phyloP scores from a whole-genome alignment of 257 asterid genomes.

The Jasminum sambac region DNA sequence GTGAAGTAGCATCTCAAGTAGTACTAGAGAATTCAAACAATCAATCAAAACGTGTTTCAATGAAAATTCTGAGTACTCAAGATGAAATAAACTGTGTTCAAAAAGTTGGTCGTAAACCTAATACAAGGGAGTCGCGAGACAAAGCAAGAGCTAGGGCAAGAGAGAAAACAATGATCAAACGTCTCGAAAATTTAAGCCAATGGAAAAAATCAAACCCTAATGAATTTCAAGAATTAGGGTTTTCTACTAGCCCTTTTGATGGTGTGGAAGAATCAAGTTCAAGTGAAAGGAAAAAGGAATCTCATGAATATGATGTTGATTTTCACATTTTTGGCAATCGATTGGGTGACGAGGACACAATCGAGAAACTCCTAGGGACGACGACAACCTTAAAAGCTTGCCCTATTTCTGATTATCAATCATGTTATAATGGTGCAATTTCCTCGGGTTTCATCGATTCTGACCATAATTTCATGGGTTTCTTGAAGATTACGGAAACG shows the following conservation, averaged over 20 bases:
- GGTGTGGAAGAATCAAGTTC: not conserved
- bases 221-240: constrained; percentile 29
- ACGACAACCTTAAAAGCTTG: constrained; percentile 23
- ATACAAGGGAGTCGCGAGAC: constrained; percentile 45
- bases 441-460: constrained; percentile 25
- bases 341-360: constrained; percentile 26
- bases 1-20: constrained; percentile 37
- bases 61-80: not conserved
- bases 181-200: not conserved
- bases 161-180: constrained; percentile 48
- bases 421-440: constrained; percentile 6
- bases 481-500: constrained; percentile 42
- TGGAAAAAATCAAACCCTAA: constrained; percentile 34
- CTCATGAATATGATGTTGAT: not conserved
- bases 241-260: not conserved
- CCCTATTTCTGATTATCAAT: constrained; percentile 27
- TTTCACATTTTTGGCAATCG: not conserved
- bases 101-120: constrained; percentile 3
- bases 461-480: constrained; percentile 33
- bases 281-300: not conserved
- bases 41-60: constrained; percentile 11
- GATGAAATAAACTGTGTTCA: constrained; percentile 4
- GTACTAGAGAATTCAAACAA: constrained; percentile 24
- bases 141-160: constrained; percentile 59
- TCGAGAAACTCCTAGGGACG: constrained; percentile 43